A percentile compares a stretch with the other conserved stretches of the same genome.
These are phyloP conservation scores for Chaetomiaceae sp. DNA, from an alignment of 2,329 filamentous ascomycete genomes.

Conservation along the genomic window DNA sequence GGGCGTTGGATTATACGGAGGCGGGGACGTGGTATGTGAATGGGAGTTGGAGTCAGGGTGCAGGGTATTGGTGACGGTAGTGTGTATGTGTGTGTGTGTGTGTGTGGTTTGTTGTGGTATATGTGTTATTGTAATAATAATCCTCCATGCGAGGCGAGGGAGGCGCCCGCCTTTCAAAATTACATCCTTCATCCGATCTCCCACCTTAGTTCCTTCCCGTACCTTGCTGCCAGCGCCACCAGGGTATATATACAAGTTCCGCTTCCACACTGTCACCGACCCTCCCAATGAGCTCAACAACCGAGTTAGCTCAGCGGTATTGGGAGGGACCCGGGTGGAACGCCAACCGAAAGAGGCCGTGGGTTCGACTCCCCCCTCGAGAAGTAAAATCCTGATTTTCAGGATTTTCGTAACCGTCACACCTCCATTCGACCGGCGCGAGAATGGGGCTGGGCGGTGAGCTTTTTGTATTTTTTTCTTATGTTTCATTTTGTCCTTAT, in stretches of 20 bases:
- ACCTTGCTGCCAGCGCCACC: background rate
- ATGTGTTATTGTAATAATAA: background rate
- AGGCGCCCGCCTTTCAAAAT: too few species aligned
- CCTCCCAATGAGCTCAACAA: background rate
- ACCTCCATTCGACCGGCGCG: conserved; percentile 2
- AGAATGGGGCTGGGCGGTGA: background rate
- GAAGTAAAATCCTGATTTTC: background rate
- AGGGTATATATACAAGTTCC: background rate
- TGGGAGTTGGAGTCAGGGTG: conserved; percentile 28
- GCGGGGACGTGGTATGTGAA: conserved; percentile 30
- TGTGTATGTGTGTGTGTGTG: too few species aligned
- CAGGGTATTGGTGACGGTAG: conserved; percentile 21
- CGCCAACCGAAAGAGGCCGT: background rate
- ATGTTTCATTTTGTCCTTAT: background rate
- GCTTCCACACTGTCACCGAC: background rate
- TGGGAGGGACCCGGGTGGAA: background rate
- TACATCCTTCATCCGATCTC: background rate
- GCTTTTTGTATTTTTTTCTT: background rate
- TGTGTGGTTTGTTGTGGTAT: background rate
- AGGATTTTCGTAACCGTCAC: background rate
- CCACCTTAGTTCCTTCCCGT: too few species aligned
- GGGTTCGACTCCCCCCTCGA: background rate
- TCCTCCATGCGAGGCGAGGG: too few species aligned
- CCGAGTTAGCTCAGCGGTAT: background rate
- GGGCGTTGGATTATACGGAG: conserved; percentile 26